Percentiles rank a stretch among this genome's conserved stretches.
These are phyloP conservation scores for Solanum clarkiae DNA, from an alignment of 257 asterid genomes.

Conservation along the genomic window DNA sequence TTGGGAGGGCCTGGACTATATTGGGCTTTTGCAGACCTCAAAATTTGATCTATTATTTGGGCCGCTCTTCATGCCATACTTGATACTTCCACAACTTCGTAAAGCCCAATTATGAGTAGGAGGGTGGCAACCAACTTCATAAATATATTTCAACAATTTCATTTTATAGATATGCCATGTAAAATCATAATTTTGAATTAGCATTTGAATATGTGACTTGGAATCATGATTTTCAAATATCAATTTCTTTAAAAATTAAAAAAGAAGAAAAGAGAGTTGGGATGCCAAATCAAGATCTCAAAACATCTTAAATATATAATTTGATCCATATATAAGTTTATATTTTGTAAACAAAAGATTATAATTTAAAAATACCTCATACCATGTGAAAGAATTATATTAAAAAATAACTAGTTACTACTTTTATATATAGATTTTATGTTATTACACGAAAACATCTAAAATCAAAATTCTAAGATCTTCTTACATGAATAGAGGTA, in stretches of 20 bases:
- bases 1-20: not conserved
- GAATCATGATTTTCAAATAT: too few species aligned
- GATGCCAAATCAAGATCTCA: too few species aligned
- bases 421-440: not conserved
- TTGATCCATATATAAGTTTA: too few species aligned
- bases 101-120: not conserved
- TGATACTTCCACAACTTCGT: not conserved
- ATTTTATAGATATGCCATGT: not conserved
- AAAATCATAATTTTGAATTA: too few species aligned
- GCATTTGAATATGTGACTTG: too few species aligned
- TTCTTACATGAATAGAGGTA: not conserved
- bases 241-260: too few species aligned
- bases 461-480: not conserved
- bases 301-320: too few species aligned
- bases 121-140: not conserved
- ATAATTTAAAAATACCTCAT: too few species aligned
- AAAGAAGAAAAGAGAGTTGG: too few species aligned
- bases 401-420: not conserved
- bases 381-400: not conserved
- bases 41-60: not conserved
- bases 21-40: not conserved
- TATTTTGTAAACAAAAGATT: too few species aligned
- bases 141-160: not conserved
- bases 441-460: too few species aligned
- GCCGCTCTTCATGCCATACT: not conserved